phyloP scores from a whole-genome alignment of 2,329 filamentous ascomycete species.

The Epichloe hybrida region DNA sequence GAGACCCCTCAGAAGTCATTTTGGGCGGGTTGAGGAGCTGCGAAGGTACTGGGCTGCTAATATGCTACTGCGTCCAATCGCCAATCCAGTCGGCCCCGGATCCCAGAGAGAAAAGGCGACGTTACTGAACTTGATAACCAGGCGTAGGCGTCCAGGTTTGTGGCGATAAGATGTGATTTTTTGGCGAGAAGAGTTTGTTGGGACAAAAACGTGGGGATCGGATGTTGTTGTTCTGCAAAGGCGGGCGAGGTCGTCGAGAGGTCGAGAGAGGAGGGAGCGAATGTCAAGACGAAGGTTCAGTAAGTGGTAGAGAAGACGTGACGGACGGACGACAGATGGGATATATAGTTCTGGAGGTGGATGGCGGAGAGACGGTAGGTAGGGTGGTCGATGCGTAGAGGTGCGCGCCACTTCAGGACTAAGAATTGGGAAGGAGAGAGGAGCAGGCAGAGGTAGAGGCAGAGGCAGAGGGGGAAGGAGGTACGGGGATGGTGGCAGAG shows the following conservation, averaged over 20 bases:
- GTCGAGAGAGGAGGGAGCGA: not conserved
- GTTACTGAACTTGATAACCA: not conserved
- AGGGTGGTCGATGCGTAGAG: not conserved
- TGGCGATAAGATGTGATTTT: not conserved
- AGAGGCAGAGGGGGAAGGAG: too few relatives aligned
- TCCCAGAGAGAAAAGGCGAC: not conserved
- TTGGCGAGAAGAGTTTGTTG: not conserved
- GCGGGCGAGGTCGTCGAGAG: not conserved
- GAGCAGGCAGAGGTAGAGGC: not conserved
- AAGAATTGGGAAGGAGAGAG: not conserved
- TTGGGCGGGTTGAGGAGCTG: constrained; percentile 4
- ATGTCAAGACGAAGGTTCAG: not conserved
- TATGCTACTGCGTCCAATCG: constrained; percentile 4
- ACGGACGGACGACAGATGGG: not conserved
- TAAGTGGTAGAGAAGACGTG: not conserved
- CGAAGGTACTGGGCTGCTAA: not conserved
- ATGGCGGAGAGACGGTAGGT: not conserved
- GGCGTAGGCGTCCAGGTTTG: not conserved
- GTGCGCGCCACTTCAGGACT: not conserved
- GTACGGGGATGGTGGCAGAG: not conserved
- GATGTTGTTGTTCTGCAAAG: not conserved
- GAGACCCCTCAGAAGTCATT: constrained; percentile 23
- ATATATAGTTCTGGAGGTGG: not conserved
- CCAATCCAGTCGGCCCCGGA: not conserved
- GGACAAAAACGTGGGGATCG: not conserved